phyloP scores from a whole-genome alignment of 345 rosid species.

The Hevea brasiliensis region DNA sequence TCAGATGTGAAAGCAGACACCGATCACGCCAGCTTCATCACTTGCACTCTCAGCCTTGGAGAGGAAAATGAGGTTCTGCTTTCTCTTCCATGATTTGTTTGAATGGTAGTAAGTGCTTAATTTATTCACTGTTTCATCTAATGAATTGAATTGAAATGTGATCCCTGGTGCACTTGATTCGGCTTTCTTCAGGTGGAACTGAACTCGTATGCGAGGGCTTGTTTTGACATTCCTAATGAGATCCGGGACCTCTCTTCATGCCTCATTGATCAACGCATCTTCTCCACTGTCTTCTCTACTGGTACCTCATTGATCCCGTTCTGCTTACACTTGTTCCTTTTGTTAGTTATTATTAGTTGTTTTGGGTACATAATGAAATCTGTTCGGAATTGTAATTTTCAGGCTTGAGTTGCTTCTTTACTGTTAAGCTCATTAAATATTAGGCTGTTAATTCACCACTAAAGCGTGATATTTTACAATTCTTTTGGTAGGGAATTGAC shows the following conservation, averaged over 20 bases:
- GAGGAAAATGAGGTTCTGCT: conserved; percentile 85
- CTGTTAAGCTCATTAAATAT: neutral
- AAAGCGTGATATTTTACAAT: neutral
- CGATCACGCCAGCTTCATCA: conserved; percentile 90
- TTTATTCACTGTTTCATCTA: conserved; percentile 2
- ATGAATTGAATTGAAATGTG: conserved; percentile 7
- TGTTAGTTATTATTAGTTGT: neutral
- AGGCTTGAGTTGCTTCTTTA: neutral
- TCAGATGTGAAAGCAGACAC: conserved; percentile 92
- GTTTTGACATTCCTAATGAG: conserved; percentile 90
- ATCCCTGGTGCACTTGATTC: conserved; percentile 74
- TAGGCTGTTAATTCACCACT: neutral
- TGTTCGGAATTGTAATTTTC: neutral
- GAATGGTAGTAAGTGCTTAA: neutral
- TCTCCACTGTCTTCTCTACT: conserved; percentile 76
- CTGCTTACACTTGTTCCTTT: conserved; percentile 2
- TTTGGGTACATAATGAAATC: neutral
- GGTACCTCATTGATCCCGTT: conserved; percentile 40
- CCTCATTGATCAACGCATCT: conserved; percentile 90
- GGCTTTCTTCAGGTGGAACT: conserved; percentile 82
- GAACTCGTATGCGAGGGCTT: conserved; percentile 88
- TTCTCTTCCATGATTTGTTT: neutral
- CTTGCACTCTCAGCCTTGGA: conserved; percentile 86
- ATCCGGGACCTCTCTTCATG: conserved; percentile 91
- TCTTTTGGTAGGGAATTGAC: no score